A percentile compares a stretch with the other conserved stretches of the same genome.
Conservation (phyloP, 1,284 basidiomycete genomes). For the Cystobasidiaceae sp. region DNA sequence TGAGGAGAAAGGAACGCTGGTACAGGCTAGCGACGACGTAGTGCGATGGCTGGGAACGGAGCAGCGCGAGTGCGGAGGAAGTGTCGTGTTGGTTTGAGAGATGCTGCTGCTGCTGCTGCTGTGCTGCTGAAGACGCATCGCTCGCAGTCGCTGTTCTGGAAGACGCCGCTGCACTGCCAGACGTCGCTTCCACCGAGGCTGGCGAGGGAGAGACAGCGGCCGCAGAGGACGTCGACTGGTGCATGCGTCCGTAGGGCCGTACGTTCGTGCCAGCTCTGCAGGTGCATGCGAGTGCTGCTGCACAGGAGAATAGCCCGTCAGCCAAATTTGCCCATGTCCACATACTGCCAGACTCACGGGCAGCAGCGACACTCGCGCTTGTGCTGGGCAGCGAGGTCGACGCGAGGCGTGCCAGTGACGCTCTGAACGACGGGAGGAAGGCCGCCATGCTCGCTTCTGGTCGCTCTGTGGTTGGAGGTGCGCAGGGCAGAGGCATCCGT, state of each 20-base stretch:
- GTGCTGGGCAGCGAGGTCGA: no score
- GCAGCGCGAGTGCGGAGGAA: conserved; percentile 46
- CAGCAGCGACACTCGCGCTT: no score
- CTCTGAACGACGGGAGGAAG: no score
- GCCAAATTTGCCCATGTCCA: no score
- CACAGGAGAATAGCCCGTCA: not conserved
- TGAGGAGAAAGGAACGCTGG: conserved; percentile 78
- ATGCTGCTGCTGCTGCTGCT: not conserved
- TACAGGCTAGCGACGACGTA: conserved; percentile 88
- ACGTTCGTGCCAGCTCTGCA: not conserved
- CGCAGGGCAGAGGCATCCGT: no score
- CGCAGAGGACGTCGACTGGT: not conserved
- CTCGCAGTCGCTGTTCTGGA: no score
- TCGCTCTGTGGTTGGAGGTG: no score
- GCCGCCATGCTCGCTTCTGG: no score
- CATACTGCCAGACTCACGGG: no score
- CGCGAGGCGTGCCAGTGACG: no score
- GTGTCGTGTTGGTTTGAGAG: not conserved
- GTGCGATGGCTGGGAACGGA: conserved; percentile 64
- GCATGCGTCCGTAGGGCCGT: not conserved
- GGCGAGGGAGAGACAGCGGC: not conserved
- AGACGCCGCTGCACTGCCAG: not conserved
- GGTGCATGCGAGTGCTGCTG: not conserved
- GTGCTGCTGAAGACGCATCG: not conserved
- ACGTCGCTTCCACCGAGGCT: not conserved